A percentile compares a stretch with the other conserved stretches of the same genome.
Evolutionary conservation across 768 basidiomycete genomes (phyloP).

Genomic region (Auricularia sp.): DNA sequence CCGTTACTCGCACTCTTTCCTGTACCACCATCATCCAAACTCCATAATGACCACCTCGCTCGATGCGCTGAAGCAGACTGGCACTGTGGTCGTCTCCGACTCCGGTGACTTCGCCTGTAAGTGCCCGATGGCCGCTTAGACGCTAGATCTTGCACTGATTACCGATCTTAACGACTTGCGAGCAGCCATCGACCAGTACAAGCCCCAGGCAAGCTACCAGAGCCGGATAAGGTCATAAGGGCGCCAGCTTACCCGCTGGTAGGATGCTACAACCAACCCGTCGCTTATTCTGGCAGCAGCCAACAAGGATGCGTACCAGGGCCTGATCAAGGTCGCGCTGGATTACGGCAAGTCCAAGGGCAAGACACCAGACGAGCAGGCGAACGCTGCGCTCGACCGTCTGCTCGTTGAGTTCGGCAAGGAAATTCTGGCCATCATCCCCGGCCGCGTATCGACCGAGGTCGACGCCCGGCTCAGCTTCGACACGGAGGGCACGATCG

Average conservation of each 20-base stretch:
- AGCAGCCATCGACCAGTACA: constrained; percentile 88
- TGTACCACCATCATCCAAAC: not conserved
- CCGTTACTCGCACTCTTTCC: not conserved
- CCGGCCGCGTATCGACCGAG: constrained; percentile 97
- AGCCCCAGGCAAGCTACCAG: constrained; percentile 60
- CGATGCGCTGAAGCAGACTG: constrained; percentile 69
- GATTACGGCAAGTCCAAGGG: constrained; percentile 72
- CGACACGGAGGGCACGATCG: constrained; percentile 86
- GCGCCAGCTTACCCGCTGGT: not conserved
- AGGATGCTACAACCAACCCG: constrained; percentile 99
- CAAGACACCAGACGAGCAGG: constrained; percentile 62
- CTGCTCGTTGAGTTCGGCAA: constrained; percentile 96
- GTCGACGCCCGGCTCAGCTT: constrained; percentile 97
- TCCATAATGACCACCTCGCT: constrained; percentile 25
- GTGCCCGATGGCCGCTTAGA: constrained; percentile 11
- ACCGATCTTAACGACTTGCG: constrained; percentile 2
- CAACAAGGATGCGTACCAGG: constrained; percentile 77
- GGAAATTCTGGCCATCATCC: constrained; percentile 90
- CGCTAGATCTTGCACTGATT: constrained; percentile 11
- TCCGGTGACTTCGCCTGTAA: constrained; percentile 89
- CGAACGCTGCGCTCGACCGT: constrained; percentile 76
- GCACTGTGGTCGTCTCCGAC: constrained; percentile 95
- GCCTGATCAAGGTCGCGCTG: constrained; percentile 69
- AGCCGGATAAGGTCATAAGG: not conserved
- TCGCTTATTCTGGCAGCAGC: constrained; percentile 84